Base-by-base conservation (phyloP, 148 eudicot species). In the Fallopia convolvulus region DNA sequence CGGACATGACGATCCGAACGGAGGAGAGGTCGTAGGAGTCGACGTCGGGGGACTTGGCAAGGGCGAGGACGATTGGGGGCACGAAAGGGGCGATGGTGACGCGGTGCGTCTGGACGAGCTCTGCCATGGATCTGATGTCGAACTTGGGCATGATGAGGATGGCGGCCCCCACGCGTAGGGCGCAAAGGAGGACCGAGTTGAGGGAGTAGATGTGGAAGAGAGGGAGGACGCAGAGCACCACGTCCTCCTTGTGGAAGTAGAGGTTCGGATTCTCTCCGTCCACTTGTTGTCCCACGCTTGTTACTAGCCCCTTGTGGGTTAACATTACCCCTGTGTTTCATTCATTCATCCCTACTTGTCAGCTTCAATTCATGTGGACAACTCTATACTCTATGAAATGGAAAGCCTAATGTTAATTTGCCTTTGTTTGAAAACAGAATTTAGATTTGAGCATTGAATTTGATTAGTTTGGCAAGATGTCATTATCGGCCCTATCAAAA, bases 241-340 rank as follows among this genome's bases (percentile, higher is more conserved):
- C 91, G 48, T 93, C 98, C 1, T 91, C 91, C 1, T 47, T n/a
- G 36, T 85, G 84, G 76, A 93, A 78, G 49, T 82, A 82, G n/a
- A 93, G 68, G 76, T 93, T 93, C 0, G 98, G 98, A 55, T 93
- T 93, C 4, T 91, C 98, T 0, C 98, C 98, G 36, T 93, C 98
- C 0, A 93, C 98, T 76, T 91, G 97, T 72, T 93, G 98, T 0
- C 89, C 92, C 14, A 93, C 90, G 41, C 93, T 87, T 3, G 98
- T 88, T 41, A 91, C 88, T 9, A 91, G 77, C 42, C 91, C 84
- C 76, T 86, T 86, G 89, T 93, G 98, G 12, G 98, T 91, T 77
- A 93, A 77, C 77, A 91, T 81, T 81, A 93, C 98, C 6, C 98
- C 79, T 76, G 63, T 9, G 0, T 14, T 26, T 26, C 39, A 36